phyloP scores from a whole-genome alignment of 805 yeast species.

The Starmera amethionina region DNA sequence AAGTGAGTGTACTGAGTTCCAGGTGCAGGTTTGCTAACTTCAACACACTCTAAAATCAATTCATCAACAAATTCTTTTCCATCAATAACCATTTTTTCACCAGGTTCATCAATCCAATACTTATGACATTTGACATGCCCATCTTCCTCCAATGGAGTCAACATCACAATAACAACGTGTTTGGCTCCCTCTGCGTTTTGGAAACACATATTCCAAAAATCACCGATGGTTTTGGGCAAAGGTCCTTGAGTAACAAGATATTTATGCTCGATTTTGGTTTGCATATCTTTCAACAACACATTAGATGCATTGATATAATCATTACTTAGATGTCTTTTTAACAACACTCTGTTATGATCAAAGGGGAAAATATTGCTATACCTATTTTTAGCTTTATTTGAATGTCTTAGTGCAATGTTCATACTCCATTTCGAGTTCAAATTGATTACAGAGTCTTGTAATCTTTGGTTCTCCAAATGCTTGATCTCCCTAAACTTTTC shows the following conservation, averaged over 20 bases:
- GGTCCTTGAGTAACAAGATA: conserved; percentile 82
- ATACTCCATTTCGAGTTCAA: conserved; percentile 16
- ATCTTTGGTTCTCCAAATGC: conserved; percentile 24
- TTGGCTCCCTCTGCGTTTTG: conserved; percentile 25
- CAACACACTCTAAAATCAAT: conserved; percentile 15
- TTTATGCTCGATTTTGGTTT: conserved; percentile 15
- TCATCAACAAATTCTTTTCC: conserved; percentile 2
- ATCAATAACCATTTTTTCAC: conserved; percentile 13
- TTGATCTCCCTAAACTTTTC: conserved; percentile 24
- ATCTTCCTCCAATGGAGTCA: conserved; percentile 65
- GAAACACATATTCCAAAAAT: conserved; percentile 73
- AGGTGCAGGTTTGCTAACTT: conserved; percentile 9
- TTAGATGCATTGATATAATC: conserved; percentile 87
- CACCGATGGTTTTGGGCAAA: conserved; percentile 55
- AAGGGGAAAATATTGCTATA: conserved; percentile 58
- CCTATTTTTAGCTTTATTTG: conserved; percentile 34
- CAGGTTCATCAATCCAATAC: conserved; percentile 59
- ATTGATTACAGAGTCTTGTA: conserved; percentile 26
- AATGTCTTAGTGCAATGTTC: conserved; percentile 8
- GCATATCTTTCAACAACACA: conserved; percentile 24
- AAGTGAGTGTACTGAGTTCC: conserved; percentile 12
- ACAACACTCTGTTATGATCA: conserved; percentile 44
- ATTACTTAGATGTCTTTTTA: conserved; percentile 3
- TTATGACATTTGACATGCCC: conserved; percentile 67
- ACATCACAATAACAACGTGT: conserved; percentile 56